phyloP scores from a whole-genome alignment of 2,329 filamentous ascomycete genomes.

The Simplicillium sp. region DNA sequence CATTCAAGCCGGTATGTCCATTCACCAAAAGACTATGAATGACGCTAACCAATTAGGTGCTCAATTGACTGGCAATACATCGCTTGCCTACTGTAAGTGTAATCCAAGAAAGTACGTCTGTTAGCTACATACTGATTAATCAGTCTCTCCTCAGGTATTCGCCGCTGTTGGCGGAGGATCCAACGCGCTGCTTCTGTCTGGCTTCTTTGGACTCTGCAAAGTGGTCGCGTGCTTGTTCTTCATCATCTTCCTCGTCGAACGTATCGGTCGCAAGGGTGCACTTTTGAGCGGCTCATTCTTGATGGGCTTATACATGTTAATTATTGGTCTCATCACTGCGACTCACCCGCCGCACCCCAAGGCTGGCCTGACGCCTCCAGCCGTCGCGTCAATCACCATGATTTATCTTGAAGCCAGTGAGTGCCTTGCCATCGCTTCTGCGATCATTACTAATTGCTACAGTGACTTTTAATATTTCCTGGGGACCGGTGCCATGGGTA shows the following conservation, averaged over 20 bases:
- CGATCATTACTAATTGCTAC: not conserved
- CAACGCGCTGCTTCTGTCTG: conserved; percentile 36
- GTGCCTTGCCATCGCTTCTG: not conserved
- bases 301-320: conserved; percentile 44
- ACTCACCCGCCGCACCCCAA: conserved; percentile 27
- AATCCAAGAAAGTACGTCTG: not conserved
- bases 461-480: conserved; percentile 39
- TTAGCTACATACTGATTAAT: conserved; percentile 13
- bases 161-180: conserved; percentile 27
- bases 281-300: conserved; percentile 37
- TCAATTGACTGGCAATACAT: conserved; percentile 41
- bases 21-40: too few relatives aligned
- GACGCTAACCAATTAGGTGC: conserved; percentile 19
- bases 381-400: conserved; percentile 39
- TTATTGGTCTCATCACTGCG: conserved; percentile 37
- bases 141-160: not conserved
- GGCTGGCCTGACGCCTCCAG: conserved; percentile 22
- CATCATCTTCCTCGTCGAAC: conserved; percentile 37
- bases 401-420: conserved; percentile 35
- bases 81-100: conserved; percentile 34
- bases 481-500: conserved; percentile 34
- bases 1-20: not conserved
- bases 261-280: conserved; percentile 35
- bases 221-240: conserved; percentile 36
- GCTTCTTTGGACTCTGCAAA: conserved; percentile 43